Conservation (phyloP, 2,329 filamentous ascomycete genomes). For the Ophiocordyceps australis region DNA sequence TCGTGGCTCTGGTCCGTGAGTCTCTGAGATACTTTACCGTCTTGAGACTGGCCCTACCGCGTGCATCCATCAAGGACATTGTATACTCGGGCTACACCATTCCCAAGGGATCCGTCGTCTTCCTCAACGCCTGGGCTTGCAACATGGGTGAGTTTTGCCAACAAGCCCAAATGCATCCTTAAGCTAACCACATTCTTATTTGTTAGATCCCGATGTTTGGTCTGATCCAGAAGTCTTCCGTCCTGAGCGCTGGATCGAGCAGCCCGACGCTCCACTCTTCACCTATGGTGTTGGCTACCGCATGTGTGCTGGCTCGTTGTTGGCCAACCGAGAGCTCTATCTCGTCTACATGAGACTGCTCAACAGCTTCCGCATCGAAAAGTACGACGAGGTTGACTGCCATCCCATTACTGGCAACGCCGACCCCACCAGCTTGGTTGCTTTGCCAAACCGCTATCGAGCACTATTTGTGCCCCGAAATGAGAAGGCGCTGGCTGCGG, state of each 20-base stretch:
- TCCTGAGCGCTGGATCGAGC: conserved; percentile 8
- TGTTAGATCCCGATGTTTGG: conserved; percentile 22
- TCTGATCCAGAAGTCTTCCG: conserved; percentile 5
- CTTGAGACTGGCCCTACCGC: conserved; percentile 40
- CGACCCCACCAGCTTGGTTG: conserved; percentile 43
- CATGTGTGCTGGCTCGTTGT: conserved; percentile 39
- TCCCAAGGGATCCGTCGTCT: conserved; percentile 43
- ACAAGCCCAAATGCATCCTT: too few relatives aligned
- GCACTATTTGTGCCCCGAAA: conserved; percentile 36
- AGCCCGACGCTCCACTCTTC: conserved; percentile 44
- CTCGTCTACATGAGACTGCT: conserved; percentile 43
- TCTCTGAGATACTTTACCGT: conserved; percentile 45
- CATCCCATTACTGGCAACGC: conserved; percentile 40
- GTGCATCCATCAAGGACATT: conserved; percentile 41
- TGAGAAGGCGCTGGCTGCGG: neutral
- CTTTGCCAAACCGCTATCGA: conserved; percentile 38
- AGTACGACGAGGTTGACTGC: conserved; percentile 32
- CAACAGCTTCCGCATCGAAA: conserved; percentile 40
- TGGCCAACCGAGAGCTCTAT: conserved; percentile 35
- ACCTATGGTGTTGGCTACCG: conserved; percentile 48
- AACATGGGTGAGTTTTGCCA: conserved; percentile 36
- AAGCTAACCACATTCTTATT: too few relatives aligned
- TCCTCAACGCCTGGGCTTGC: conserved; percentile 50
- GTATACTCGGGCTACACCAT: conserved; percentile 37
- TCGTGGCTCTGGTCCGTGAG: conserved; percentile 45